Percentiles rank a stretch among this genome's conserved stretches.
Evolutionary conservation across 2,329 filamentous ascomycete genomes (phyloP).

Genomic region (Neonectria neomacrospora): DNA sequence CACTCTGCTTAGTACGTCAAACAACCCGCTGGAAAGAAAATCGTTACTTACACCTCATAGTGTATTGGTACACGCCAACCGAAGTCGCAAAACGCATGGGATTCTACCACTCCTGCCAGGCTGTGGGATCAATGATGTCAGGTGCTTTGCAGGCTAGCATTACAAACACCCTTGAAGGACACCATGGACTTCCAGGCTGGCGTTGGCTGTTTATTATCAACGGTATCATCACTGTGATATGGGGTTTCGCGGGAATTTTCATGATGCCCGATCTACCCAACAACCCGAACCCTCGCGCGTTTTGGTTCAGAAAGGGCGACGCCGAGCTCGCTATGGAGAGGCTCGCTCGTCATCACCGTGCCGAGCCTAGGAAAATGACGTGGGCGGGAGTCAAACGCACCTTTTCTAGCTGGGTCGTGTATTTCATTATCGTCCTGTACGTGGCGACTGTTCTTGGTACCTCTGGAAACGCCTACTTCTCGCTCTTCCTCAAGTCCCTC

Average conservation of each 20-base stretch:
- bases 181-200: constrained; percentile 54
- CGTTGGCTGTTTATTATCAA: constrained; percentile 60
- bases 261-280: constrained; percentile 51
- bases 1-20: constrained; percentile 45
- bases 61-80: constrained; percentile 30
- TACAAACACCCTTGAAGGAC: constrained; percentile 52
- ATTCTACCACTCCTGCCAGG: constrained; percentile 56
- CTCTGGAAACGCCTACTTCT: constrained; percentile 46
- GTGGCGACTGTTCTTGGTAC: constrained; percentile 23
- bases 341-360: constrained; percentile 40
- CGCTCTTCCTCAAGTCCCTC: constrained; percentile 47
- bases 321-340: constrained; percentile 44
- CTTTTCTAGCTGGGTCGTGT: constrained; percentile 25
- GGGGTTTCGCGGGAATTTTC: constrained; percentile 48
- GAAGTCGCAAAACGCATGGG: constrained; percentile 47
- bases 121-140: constrained; percentile 55
- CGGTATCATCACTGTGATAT: constrained; percentile 50
- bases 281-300: constrained; percentile 40
- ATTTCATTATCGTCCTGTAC: constrained; percentile 19
- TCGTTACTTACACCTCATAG: not conserved
- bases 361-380: constrained; percentile 39
- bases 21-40: not conserved
- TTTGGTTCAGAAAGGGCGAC: constrained; percentile 46
- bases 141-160: constrained; percentile 57
- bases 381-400: constrained; percentile 41